Percentiles rank a stretch among this genome's conserved stretches.
These are phyloP conservation scores for Ophiostoma novo-ulmi DNA, from an alignment of 2,329 filamentous ascomycete genomes.

Conservation along the genomic window DNA sequence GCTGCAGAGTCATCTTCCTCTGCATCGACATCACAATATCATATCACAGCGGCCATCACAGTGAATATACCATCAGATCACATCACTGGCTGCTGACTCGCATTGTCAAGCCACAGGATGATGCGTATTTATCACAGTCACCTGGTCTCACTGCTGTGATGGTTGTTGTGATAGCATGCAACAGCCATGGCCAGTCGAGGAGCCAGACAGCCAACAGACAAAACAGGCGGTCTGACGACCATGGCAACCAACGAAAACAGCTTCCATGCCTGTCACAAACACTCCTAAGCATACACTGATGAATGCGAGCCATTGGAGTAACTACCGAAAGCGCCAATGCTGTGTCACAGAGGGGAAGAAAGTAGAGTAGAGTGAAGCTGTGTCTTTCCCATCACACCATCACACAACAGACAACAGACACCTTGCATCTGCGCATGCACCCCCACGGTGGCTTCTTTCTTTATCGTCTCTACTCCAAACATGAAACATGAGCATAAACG, in stretches of 20 bases:
- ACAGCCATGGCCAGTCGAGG: not conserved
- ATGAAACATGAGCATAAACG: not conserved
- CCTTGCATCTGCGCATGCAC: not conserved
- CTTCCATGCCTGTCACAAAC: not conserved
- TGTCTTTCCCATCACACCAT: no score
- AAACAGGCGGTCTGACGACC: not conserved
- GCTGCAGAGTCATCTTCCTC: no score
- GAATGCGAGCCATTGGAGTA: slow-evolving; percentile 9
- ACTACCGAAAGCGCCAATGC: slow-evolving; percentile 7
- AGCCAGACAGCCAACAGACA: not conserved
- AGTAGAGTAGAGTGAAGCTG: not conserved
- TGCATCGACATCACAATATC: no score
- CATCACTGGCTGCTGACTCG: no score
- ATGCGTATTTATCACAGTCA: no score
- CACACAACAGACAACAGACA: not conserved
- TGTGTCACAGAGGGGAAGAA: not conserved
- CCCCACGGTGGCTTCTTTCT: not conserved
- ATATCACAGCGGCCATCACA: no score
- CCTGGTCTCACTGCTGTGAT: not conserved
- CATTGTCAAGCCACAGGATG: no score
- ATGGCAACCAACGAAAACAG: not conserved
- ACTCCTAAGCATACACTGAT: not conserved
- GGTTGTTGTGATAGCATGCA: not conserved
- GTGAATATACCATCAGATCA: no score
- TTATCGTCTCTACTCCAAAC: not conserved